Evolutionary conservation across 495 filamentous ascomycete species (phyloP).

Genomic region (Aspergillus sclerotioniger): DNA sequence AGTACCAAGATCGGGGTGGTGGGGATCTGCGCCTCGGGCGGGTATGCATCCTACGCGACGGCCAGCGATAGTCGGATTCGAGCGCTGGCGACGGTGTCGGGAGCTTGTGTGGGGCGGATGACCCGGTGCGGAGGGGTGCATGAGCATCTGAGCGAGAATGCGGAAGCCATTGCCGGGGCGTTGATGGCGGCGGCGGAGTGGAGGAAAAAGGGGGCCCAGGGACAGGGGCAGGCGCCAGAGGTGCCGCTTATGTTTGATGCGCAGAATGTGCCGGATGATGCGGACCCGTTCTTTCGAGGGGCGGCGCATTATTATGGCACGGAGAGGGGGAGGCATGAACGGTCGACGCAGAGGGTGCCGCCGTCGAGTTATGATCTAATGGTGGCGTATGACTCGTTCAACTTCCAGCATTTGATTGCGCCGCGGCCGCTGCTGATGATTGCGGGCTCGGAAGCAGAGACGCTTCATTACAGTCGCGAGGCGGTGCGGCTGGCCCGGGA

Average conservation of each 20-base stretch:
- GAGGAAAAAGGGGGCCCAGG: slow-evolving; percentile 13
- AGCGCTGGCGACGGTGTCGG: slow-evolving; percentile 33
- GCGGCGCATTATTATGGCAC: slow-evolving; percentile 24
- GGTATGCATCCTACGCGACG: slow-evolving; percentile 33
- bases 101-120: slow-evolving; percentile 30
- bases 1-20: slow-evolving; percentile 34
- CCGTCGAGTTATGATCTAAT: slow-evolving; percentile 30
- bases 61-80: slow-evolving; percentile 39
- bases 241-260: slow-evolving; percentile 13
- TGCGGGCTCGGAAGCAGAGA: slow-evolving; percentile 30
- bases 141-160: slow-evolving; percentile 14
- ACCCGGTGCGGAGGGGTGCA: slow-evolving; percentile 23
- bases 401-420: slow-evolving; percentile 24
- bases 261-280: slow-evolving; percentile 13
- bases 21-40: slow-evolving; percentile 41
- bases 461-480: slow-evolving; percentile 29
- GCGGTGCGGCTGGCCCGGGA: slow-evolving; percentile 29
- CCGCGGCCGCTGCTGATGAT: slow-evolving; percentile 42
- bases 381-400: slow-evolving; percentile 32
- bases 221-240: slow-evolving; percentile 10
- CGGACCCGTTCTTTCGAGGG: slow-evolving; percentile 18
- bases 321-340: slow-evolving; percentile 21
- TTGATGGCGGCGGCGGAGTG: slow-evolving; percentile 20
- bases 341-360: slow-evolving; percentile 12
- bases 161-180: slow-evolving; percentile 14